Evolutionary conservation across 1,139 yeast species (phyloP), one percentile per base, ranked within the genome.

Genomic region (Debaryomyces udenii): DNA sequence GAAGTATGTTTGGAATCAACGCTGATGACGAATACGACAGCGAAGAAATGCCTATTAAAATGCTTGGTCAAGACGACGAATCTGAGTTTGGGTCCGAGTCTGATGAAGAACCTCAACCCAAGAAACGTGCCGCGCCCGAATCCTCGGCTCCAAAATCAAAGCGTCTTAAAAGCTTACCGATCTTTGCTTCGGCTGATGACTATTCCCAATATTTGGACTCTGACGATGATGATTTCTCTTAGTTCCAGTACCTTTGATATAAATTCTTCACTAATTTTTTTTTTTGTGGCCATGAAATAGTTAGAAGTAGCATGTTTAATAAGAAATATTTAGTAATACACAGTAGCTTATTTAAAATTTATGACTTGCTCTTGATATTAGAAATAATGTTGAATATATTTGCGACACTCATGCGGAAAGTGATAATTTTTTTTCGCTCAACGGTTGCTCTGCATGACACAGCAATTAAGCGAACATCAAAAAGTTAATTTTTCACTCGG

Each of bases 171-270:
- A 80, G 77, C 43, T 68, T 91, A 49, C 97, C 98, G 15, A 76
- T 83, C 15, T 91, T 89, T 69, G 98, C 96, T 2, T 83, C 94
- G 36, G 95, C 83, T 7, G 96, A 87, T 35, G 96, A 89, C 50
- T 91, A 90, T 61, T 85, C 96, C 16, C 73, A 85, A 57, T 85
- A 84, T 55, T 68, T 88, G 61, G 74, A 77, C 37, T 82, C 86
- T 4, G 85, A 81, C 31, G 81, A 79, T 40, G 86, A 80, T 41
- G 74, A 65, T 40, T 60, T 55, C 46, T 52, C 61, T 43, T 61
- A 40, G 11, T 6, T 6, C 7, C 22, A 20, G 7, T 6, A 20
- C 22, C 5, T 20, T n/a, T n/a, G n/a, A n/a, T n/a, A n/a, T n/a
- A n/a, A n/a, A 7, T 20, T 7, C 22, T 20, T 20, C 7, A 6